Evolutionary conservation across 2,329 filamentous ascomycete species (phyloP).

Genomic region (Ophiostoma himal-ulmi): DNA sequence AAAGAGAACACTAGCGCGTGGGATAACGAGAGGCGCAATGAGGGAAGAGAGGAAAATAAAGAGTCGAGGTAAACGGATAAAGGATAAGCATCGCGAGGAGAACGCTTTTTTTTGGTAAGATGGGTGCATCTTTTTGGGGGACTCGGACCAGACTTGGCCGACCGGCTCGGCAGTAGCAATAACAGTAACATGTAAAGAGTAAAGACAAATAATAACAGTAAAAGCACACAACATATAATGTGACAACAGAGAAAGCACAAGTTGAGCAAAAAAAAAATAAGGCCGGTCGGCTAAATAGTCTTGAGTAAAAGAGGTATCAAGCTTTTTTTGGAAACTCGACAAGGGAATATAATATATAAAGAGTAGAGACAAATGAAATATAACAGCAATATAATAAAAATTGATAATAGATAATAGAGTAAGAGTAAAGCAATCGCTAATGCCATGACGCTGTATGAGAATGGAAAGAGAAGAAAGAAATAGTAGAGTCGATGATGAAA

Average conservation of each 20-base stretch:
- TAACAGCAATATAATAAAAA: constrained; percentile 8
- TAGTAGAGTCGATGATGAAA: constrained; percentile 23
- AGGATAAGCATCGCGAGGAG: constrained; percentile 4
- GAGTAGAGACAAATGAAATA: constrained; percentile 11
- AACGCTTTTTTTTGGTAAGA: constrained; percentile 16
- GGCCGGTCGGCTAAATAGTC: constrained; percentile 15
- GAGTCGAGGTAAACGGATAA: neutral
- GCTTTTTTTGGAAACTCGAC: constrained; percentile 5
- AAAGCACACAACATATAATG: neutral
- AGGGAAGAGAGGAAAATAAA: neutral
- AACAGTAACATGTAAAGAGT: neutral
- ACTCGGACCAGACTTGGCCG: constrained; percentile 10
- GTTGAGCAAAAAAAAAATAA: constrained; percentile 3
- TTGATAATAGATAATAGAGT: constrained; percentile 30
- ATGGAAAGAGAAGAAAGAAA: constrained; percentile 31
- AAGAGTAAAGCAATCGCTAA: constrained; percentile 41
- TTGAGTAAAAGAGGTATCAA: constrained; percentile 10
- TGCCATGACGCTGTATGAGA: constrained; percentile 41
- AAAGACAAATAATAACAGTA: neutral
- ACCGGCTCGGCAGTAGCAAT: neutral
- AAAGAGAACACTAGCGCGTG: neutral
- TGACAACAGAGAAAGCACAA: neutral
- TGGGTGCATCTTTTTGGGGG: constrained; percentile 10
- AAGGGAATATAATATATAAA: constrained; percentile 7
- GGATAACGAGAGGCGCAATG: neutral